Conservation (phyloP, 352 stramenopile genomes). For the Pythium monospermum region DNA sequence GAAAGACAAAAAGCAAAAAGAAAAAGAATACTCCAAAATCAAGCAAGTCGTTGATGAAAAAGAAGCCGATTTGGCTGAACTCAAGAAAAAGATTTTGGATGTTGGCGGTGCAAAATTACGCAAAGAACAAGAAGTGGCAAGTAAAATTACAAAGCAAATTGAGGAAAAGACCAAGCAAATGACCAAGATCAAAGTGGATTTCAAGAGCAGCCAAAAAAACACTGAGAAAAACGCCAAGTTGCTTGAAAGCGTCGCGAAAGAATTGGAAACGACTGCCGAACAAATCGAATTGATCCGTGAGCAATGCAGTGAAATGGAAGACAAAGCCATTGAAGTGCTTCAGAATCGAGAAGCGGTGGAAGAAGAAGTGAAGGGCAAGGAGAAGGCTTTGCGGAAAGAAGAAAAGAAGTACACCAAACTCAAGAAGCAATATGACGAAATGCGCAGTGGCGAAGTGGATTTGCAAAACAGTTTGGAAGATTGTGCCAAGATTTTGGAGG, state of each 20-base stretch:
- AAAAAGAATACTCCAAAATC: slow-evolving; percentile 76
- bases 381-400: slow-evolving; percentile 70
- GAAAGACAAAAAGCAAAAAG: slow-evolving; percentile 82
- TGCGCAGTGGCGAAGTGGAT: slow-evolving; percentile 92
- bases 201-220: slow-evolving; percentile 81
- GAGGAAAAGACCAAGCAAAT: slow-evolving; percentile 88
- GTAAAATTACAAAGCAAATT: slow-evolving; percentile 80
- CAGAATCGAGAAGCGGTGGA: slow-evolving; percentile 90
- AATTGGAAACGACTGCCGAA: slow-evolving; percentile 65
- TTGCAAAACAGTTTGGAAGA: slow-evolving; percentile 91
- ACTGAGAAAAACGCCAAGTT: slow-evolving; percentile 61
- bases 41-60: slow-evolving; percentile 65
- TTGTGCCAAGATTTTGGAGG: slow-evolving; percentile 90
- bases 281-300: slow-evolving; percentile 83
- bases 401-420: slow-evolving; percentile 81
- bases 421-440: slow-evolving; percentile 87
- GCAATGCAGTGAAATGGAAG: slow-evolving; percentile 91
- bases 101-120: slow-evolving; percentile 92
- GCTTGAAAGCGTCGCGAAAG: slow-evolving; percentile 58
- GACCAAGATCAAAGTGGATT: slow-evolving; percentile 80
- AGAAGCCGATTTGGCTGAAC: slow-evolving; percentile 74
- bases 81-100: slow-evolving; percentile 95
- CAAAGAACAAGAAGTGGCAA: slow-evolving; percentile 88
- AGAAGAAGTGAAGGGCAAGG: slow-evolving; percentile 83
- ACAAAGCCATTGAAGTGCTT: slow-evolving; percentile 89